Percentiles rank a stretch among this genome's conserved stretches.
phyloP scores from a whole-genome alignment of 768 basidiomycete genomes.

The Boletus vermiculosoides region DNA sequence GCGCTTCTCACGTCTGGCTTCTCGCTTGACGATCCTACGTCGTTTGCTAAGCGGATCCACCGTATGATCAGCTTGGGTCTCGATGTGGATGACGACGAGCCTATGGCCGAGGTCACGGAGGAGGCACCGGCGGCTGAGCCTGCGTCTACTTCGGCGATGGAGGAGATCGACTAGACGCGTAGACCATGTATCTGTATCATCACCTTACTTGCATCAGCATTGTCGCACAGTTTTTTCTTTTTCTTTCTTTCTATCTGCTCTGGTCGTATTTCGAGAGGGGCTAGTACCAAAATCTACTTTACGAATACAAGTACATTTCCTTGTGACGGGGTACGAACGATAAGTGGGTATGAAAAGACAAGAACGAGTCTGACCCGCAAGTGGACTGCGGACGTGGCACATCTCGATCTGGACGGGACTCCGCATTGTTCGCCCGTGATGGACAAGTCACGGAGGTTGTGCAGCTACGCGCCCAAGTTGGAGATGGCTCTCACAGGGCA shows the following conservation, averaged over 20 bases:
- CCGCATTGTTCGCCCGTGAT: conserved; percentile 27
- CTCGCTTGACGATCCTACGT: conserved; percentile 91
- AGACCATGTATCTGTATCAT: conserved; percentile 28
- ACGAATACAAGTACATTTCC: conserved; percentile 11
- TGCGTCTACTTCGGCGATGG: conserved; percentile 83
- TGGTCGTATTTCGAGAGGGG: conserved; percentile 14
- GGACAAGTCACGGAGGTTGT: neutral
- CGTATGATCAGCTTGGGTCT: conserved; percentile 93
- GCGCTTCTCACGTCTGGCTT: conserved; percentile 94
- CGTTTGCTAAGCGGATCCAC: conserved; percentile 94
- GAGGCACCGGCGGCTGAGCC: conserved; percentile 55
- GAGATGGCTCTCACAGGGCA: too few relatives aligned
- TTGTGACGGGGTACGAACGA: neutral
- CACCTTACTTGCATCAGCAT: conserved; percentile 26
- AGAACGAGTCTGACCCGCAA: neutral
- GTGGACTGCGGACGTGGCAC: too few relatives aligned
- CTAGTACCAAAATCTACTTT: conserved; percentile 12
- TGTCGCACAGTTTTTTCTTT: conserved; percentile 20
- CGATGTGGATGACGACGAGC: conserved; percentile 79
- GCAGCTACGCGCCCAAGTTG: too few relatives aligned
- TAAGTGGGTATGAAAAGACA: neutral
- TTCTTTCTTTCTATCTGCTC: conserved; percentile 20
- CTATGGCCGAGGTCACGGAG: conserved; percentile 35
- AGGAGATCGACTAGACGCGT: conserved; percentile 82
- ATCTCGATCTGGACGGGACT: conserved; percentile 2